Evolutionary conservation across 2,329 filamentous ascomycete genomes (phyloP).

Genomic region (Cytospora chrysosperma): DNA sequence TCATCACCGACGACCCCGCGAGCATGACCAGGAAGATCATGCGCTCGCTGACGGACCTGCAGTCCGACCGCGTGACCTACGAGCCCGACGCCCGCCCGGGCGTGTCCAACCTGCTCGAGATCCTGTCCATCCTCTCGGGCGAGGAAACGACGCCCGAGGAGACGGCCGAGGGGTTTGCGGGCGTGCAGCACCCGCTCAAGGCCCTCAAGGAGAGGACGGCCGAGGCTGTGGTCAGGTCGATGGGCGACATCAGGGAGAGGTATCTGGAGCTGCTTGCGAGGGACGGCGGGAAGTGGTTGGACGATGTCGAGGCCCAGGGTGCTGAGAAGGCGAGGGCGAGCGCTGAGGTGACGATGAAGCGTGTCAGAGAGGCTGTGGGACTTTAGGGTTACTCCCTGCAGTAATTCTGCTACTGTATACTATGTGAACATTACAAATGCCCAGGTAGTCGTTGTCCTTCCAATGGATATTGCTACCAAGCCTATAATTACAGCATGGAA

Average conservation of each 20-base stretch:
- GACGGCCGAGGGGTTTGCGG: constrained; percentile 40
- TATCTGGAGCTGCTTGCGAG: constrained; percentile 40
- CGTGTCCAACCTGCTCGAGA: constrained; percentile 81
- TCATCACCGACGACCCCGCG: constrained; percentile 70
- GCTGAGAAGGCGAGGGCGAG: constrained; percentile 59
- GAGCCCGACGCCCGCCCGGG: constrained; percentile 70
- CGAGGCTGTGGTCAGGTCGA: constrained; percentile 49
- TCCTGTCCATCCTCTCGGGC: constrained; percentile 65
- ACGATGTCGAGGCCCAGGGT: constrained; percentile 58
- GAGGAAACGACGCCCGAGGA: constrained; percentile 39
- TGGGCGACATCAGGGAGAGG: constrained; percentile 49
- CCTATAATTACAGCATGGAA: neutral
- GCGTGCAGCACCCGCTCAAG: constrained; percentile 35
- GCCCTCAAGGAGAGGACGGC: constrained; percentile 55
- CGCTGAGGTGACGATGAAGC: constrained; percentile 57
- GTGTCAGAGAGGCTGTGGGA: constrained; percentile 53
- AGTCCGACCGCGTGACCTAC: constrained; percentile 62
- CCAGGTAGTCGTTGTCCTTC: neutral
- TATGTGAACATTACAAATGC: neutral
- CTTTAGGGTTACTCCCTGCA: constrained; percentile 31
- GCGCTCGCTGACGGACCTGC: constrained; percentile 73
- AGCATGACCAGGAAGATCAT: constrained; percentile 69
- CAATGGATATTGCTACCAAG: neutral
- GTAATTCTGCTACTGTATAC: neutral
- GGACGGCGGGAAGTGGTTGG: constrained; percentile 52